A percentile compares a stretch with the other conserved stretches of the same genome.
phyloP scores from a whole-genome alignment of 2,329 filamentous ascomycete genomes.

The Chrysosporium queenslandicum region DNA sequence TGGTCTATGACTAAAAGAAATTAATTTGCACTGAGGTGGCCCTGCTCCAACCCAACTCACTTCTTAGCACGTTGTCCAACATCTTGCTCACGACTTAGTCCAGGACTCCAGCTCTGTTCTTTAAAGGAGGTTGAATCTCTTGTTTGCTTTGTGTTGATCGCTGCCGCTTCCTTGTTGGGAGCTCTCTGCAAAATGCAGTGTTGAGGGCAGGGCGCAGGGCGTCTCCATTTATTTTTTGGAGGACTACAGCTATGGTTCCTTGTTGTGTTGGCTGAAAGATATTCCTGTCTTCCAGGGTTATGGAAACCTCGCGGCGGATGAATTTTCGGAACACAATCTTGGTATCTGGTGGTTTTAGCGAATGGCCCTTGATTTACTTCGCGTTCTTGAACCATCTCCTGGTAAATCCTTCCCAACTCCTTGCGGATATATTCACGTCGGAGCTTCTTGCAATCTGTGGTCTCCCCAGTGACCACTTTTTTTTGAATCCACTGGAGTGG shows the following conservation, averaged over 20 bases:
- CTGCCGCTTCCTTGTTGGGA: constrained; percentile 6
- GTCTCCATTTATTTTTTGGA: no score
- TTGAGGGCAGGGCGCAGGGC: no score
- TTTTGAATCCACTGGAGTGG: constrained; percentile 7
- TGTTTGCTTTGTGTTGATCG: constrained; percentile 2
- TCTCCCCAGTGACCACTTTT: constrained; percentile 3
- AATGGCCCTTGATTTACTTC: constrained; percentile 4
- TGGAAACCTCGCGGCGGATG: no score
- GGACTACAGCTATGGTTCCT: no score
- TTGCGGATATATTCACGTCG: constrained; percentile 3
- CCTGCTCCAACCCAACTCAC: neutral
- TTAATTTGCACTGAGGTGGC: neutral
- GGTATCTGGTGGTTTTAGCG: constrained; percentile 2
- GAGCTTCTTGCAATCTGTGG: neutral
- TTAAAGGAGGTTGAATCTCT: constrained; percentile 5
- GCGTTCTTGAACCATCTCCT: constrained; percentile 2
- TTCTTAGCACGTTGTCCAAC: neutral
- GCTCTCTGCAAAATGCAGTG: constrained; percentile 10
- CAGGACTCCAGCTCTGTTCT: constrained; percentile 8
- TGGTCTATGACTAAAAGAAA: neutral
- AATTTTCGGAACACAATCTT: neutral
- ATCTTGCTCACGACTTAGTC: neutral
- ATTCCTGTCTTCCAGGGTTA: no score
- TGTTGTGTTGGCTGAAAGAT: no score
- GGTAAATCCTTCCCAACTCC: neutral